Base-by-base conservation (phyloP, 2,329 filamentous ascomycete genomes). In the Purpureocillium takamizusanense region DNA sequence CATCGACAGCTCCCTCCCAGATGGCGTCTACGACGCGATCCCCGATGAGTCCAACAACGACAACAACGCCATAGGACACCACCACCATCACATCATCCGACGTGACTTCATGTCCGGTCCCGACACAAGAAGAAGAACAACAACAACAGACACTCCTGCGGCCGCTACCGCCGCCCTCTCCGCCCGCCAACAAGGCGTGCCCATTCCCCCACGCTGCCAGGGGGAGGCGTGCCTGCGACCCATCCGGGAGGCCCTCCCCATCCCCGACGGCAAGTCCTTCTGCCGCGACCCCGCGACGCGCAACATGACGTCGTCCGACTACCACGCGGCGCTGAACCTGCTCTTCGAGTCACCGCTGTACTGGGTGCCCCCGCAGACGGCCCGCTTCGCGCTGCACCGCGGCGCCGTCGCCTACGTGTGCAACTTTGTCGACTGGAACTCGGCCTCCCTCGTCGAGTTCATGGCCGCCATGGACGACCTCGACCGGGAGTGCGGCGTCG, bases 341-440 rank as follows among this genome's bases (percentile, higher is more conserved):
- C 42, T 44, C 36, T 44, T 44, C 34, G 33, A 44, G 29, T 30
- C 42, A 28, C 39, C 39, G 12, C 27, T 44, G 9, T 44, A 31
- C 34, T 41, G 39, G 38, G 30, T 44, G 21, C 39, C 42, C 3
- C 33, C 25, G 4, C 9, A 30, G 18, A n/a, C 34, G 15, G 39
- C 33, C 13, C 42, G 39, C 25, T 44, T 41, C 39, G 36, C 39
- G 13, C 29, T 44, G n/a, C 28, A 37, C 37, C 32, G 37, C 36
- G 13, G 15, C 25, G 18, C 36, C 5, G 33, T 39, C 15, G 42
- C 18, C 4, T 44, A 44, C 33, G 16, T 42, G 3, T 44, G 42
- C 42, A 42, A 38, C 34, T 35, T 37, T 13, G 13, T 16, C 33
- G 31, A n/a, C 17, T 41, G 42, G 39, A 33, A 27, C 25, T 11